A percentile compares a stretch with the other conserved stretches of the same genome.
phyloP scores from a whole-genome alignment of 495 filamentous ascomycete species.

The Clohesyomyces aquaticus region DNA sequence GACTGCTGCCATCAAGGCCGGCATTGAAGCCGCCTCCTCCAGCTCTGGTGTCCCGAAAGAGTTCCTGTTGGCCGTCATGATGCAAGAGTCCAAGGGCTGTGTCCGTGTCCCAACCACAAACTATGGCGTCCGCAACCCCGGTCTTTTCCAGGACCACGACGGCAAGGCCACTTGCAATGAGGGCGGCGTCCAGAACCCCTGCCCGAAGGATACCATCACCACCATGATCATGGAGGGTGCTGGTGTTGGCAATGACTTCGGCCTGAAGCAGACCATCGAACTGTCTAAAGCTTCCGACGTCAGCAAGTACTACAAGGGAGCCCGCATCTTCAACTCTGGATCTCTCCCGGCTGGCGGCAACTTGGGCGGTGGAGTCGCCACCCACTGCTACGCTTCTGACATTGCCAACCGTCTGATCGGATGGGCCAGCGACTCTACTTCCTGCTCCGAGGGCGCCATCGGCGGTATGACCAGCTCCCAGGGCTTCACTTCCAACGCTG shows the following conservation, averaged over 20 bases:
- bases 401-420: conserved; percentile 61
- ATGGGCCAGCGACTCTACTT: conserved; percentile 44
- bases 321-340: conserved; percentile 64
- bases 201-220: conserved; percentile 50
- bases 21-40: conserved; percentile 56
- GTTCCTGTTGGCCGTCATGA: conserved; percentile 53
- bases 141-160: conserved; percentile 54
- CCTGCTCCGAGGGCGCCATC: conserved; percentile 39
- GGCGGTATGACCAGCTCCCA: conserved; percentile 16
- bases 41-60: conserved; percentile 51
- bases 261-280: conserved; percentile 49
- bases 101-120: conserved; percentile 50
- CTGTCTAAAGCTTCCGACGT: conserved; percentile 43
- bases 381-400: conserved; percentile 61
- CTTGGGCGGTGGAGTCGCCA: conserved; percentile 56
- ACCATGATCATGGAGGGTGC: conserved; percentile 58
- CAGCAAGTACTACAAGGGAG: conserved; percentile 54
- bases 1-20: conserved; percentile 85
- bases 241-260: conserved; percentile 51
- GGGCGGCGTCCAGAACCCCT: conserved; percentile 49
- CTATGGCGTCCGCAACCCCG: conserved; percentile 50
- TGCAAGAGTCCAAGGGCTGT: conserved; percentile 65
- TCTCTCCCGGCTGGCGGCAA: conserved; percentile 52
- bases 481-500: not conserved
- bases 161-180: conserved; percentile 55